A percentile compares a stretch with the other conserved stretches of the same genome.
Conservation (phyloP, 1,139 yeast species). For the Pichia sp. region DNA sequence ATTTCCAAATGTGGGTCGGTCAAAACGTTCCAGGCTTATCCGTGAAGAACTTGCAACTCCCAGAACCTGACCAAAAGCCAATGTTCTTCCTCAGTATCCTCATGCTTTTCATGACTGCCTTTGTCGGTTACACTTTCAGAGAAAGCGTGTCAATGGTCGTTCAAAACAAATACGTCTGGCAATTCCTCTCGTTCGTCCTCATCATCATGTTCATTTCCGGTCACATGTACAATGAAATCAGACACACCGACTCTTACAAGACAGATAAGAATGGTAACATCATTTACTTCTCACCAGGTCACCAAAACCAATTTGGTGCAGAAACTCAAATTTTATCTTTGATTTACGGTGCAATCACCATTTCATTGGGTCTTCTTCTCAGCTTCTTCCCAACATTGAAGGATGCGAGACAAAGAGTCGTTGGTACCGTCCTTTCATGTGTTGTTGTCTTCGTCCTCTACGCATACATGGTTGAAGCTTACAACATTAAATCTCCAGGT, state of each 20-base stretch:
- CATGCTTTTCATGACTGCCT: slow-evolving; percentile 28
- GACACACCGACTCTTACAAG: slow-evolving; percentile 70
- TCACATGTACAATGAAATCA: slow-evolving; percentile 89
- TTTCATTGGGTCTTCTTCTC: slow-evolving; percentile 47
- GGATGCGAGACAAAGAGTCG: slow-evolving; percentile 41
- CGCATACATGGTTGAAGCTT: slow-evolving; percentile 54
- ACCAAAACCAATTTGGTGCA: slow-evolving; percentile 73
- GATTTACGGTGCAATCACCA: slow-evolving; percentile 57
- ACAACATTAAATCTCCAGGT: slow-evolving; percentile 55
- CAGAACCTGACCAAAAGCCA: slow-evolving; percentile 13
- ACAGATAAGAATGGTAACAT: slow-evolving; percentile 54
- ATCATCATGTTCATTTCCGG: slow-evolving; percentile 81
- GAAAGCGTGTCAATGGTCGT: slow-evolving; percentile 18
- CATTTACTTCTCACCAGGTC: slow-evolving; percentile 63
- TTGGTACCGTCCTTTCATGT: slow-evolving; percentile 43
- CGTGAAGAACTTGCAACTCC: slow-evolving; percentile 19
- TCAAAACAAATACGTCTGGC: slow-evolving; percentile 30
- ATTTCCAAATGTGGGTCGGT: slow-evolving; percentile 18
- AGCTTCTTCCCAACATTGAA: slow-evolving; percentile 47
- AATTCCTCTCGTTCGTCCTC: slow-evolving; percentile 44
- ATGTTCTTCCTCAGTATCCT: slow-evolving; percentile 33
- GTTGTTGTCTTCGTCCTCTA: slow-evolving; percentile 47
- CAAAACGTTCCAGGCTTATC: slow-evolving; percentile 17
- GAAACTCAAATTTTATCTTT: slow-evolving; percentile 78
- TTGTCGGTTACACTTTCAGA: slow-evolving; percentile 20